phyloP scores from a whole-genome alignment of 1,139 yeast genomes.

The Williopsis jadinii region DNA sequence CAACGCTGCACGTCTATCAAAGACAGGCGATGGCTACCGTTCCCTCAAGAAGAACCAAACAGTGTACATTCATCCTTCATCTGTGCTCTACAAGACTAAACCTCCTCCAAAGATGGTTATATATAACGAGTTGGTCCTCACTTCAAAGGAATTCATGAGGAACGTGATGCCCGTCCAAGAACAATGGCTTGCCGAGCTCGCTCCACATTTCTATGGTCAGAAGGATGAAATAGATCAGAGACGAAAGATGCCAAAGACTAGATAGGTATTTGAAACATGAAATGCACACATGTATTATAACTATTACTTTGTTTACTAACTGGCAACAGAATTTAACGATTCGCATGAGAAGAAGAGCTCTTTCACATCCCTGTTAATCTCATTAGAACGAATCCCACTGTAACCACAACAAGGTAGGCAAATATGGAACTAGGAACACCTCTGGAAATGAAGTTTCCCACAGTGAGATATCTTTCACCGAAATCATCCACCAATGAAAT shows the following conservation, averaged over 20 bases:
- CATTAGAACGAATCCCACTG: conserved; percentile 80
- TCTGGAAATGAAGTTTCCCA: conserved; percentile 72
- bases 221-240: conserved; percentile 14
- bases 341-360: too few relatives aligned
- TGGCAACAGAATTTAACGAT: too few relatives aligned
- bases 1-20: conserved; percentile 63
- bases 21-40: conserved; percentile 65
- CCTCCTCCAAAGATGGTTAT: conserved; percentile 69
- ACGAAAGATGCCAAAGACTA: conserved; percentile 11
- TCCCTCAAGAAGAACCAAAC: conserved; percentile 57
- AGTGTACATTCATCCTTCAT: conserved; percentile 80
- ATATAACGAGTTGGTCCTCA: conserved; percentile 80
- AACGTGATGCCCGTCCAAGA: conserved; percentile 70
- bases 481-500: conserved; percentile 86
- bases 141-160: conserved; percentile 85
- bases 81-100: conserved; percentile 48
- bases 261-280: too few relatives aligned
- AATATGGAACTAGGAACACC: conserved; percentile 84
- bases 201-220: conserved; percentile 48
- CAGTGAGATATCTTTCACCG: conserved; percentile 80
- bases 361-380: conserved; percentile 32
- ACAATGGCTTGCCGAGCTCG: conserved; percentile 53
- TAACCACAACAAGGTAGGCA: conserved; percentile 59
- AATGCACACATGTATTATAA: too few relatives aligned
- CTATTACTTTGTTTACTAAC: too few relatives aligned